Evolutionary conservation across 352 stramenopile genomes (phyloP).

Genomic region (Aphanomyces cochlioides): DNA sequence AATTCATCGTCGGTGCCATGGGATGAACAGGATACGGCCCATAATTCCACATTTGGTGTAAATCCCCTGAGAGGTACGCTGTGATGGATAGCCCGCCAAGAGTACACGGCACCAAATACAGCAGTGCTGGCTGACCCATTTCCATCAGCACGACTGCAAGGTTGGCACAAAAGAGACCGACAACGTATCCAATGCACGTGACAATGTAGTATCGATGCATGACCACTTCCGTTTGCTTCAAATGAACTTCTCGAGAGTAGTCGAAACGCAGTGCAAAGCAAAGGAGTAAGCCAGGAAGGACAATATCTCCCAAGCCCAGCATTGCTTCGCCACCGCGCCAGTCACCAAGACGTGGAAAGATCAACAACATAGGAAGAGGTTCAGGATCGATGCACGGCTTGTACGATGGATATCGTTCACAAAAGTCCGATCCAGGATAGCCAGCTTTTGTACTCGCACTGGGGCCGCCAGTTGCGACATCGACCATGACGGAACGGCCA

Average conservation of each 20-base stretch:
- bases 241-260: constrained; percentile 48
- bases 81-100: constrained; percentile 47
- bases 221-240: constrained; percentile 3
- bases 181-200: constrained; percentile 91
- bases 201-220: constrained; percentile 65
- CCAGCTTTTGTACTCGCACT: constrained; percentile 44
- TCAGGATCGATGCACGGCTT: constrained; percentile 61
- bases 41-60: constrained; percentile 27
- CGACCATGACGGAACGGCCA: constrained; percentile 92
- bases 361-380: constrained; percentile 92
- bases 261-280: constrained; percentile 94
- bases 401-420: constrained; percentile 68
- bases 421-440: constrained; percentile 44
- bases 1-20: constrained; percentile 7
- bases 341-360: constrained; percentile 91
- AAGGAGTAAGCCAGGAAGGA: constrained; percentile 92
- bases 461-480: constrained; percentile 85
- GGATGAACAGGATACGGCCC: constrained; percentile 21
- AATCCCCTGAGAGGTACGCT: neutral
- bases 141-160: constrained; percentile 88
- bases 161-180: constrained; percentile 93
- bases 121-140: constrained; percentile 91
- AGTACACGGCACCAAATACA: constrained; percentile 95
- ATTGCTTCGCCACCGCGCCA: constrained; percentile 90
- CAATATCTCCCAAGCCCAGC: constrained; percentile 96